Evolutionary conservation across 192 early-diverging fungal species (phyloP), one percentile per base, ranked within the genome.

Genomic region (Funneliformis mosseae): DNA sequence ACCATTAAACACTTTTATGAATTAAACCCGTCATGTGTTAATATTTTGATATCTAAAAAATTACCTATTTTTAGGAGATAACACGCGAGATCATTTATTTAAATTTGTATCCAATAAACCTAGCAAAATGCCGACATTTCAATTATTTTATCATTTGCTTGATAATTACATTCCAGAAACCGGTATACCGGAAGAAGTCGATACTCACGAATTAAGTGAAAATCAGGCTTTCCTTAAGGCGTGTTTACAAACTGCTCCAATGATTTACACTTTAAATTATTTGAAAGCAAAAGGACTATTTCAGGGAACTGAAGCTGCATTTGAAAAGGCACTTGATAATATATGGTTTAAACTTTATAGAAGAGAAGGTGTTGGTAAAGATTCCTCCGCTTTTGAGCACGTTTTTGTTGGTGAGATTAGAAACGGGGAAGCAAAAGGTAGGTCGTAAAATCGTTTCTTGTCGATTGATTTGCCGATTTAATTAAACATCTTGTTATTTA

Each of bases 311-410:
- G 2, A 21, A 1, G 12, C 5, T 42, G 67, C 38, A 10, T 79
- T 79, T 55, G 62, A 50, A 21, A 28, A n/a, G 27, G 0, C 41
- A 48, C 66, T 79, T 45, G 41, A 60, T 14, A 55, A 70, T 7
- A 8, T 79, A 42, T 79, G 78, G 78, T 79, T 79, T 70, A 33
- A 79, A 41, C 38, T 79, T 48, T 79, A 79, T n/a, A 38, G 0
- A 70, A 68, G 78, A 70, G 62, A 68, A 55, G 78, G 64, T 0
- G 1, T 0, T n/a, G 41, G 16, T 16, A 23, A 28, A 28, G 78
- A 79, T 79, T 79, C 78, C 25, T 70, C 67, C 25, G 78, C 66
- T 10, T 79, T 79, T 61, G 78, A 79, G 41, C 78, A 79, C n/a
- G 78, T 79, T 42, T 79, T 79, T 38, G 5, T 79, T 21, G 78